These are phyloP conservation scores for Oidiodendron maius DNA, from an alignment of 495 filamentous ascomycete species.

Conservation along the genomic window DNA sequence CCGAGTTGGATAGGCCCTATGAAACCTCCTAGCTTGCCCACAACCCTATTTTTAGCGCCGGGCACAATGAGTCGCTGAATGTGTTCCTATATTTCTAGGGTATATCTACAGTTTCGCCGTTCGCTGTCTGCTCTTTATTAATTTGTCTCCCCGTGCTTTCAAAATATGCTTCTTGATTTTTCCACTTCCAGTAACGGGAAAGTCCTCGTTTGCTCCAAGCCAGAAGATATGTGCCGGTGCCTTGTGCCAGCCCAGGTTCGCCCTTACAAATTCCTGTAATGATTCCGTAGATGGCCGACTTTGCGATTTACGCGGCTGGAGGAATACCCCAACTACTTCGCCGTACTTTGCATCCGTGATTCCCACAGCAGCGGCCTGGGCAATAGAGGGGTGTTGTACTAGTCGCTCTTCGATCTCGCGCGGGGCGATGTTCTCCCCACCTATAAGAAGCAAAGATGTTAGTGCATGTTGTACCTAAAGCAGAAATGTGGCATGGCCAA, in stretches of 20 bases:
- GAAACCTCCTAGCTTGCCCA: too few relatives aligned
- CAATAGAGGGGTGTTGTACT: slow-evolving; percentile 46
- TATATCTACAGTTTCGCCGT: too few relatives aligned
- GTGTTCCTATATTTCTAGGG: too few relatives aligned
- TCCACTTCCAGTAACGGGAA: slow-evolving; percentile 65
- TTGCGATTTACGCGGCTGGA: slow-evolving; percentile 22
- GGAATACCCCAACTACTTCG: slow-evolving; percentile 61
- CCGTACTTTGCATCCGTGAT: slow-evolving; percentile 58
- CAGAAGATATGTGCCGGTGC: slow-evolving; percentile 61
- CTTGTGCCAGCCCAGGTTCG: slow-evolving; percentile 60
- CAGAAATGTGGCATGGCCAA: slow-evolving; percentile 12
- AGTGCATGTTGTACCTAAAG: too few relatives aligned
- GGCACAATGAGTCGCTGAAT: too few relatives aligned
- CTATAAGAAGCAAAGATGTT: slow-evolving; percentile 18
- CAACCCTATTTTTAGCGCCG: too few relatives aligned
- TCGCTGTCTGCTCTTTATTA: too few relatives aligned
- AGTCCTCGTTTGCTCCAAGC: slow-evolving; percentile 49
- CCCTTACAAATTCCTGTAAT: slow-evolving; percentile 52
- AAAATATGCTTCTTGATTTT: slow-evolving; percentile 72
- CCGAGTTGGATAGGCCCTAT: too few relatives aligned
- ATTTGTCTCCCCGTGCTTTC: too few relatives aligned
- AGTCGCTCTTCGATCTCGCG: slow-evolving; percentile 69
- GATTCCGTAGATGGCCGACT: slow-evolving; percentile 39
- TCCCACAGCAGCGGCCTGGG: slow-evolving; percentile 55
- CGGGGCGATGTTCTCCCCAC: slow-evolving; percentile 61